phyloP scores from a whole-genome alignment of 495 filamentous ascomycete species.

The Physcia stellaris region DNA sequence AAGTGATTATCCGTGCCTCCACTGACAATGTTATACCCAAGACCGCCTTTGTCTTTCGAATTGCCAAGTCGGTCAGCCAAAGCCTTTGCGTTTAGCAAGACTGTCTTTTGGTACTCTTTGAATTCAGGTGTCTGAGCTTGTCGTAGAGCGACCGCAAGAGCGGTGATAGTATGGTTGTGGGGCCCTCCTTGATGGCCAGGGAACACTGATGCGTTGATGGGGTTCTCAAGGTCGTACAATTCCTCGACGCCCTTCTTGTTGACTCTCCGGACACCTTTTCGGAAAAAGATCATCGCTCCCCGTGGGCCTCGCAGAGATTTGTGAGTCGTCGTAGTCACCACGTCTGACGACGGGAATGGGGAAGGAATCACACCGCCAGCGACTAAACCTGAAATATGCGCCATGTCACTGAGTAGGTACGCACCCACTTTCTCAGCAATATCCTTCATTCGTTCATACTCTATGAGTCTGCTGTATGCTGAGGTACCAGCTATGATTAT shows the following conservation, averaged over 20 bases:
- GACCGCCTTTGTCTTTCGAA: conserved; percentile 55
- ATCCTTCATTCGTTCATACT: conserved; percentile 75
- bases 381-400: conserved; percentile 91
- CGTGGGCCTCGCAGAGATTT: conserved; percentile 91
- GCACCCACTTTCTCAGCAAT: conserved; percentile 84
- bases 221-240: conserved; percentile 81
- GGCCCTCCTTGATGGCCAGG: conserved; percentile 98
- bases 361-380: conserved; percentile 80
- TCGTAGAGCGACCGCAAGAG: conserved; percentile 81
- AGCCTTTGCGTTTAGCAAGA: conserved; percentile 79
- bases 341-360: conserved; percentile 80
- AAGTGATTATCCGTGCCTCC: conserved; percentile 97
- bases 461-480: conserved; percentile 87
- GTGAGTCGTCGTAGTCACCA: conserved; percentile 97
- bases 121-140: conserved; percentile 88
- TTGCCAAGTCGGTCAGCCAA: conserved; percentile 61
- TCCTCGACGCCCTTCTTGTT: conserved; percentile 79
- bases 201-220: conserved; percentile 95
- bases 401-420: conserved; percentile 91
- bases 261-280: conserved; percentile 72
- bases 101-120: conserved; percentile 72
- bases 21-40: conserved; percentile 82
- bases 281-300: conserved; percentile 97
- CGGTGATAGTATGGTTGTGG: conserved; percentile 98
- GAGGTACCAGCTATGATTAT: conserved; percentile 90